Base-by-base conservation (phyloP, 2,329 filamentous ascomycete species). In the Pseudocercospora eumusae region DNA sequence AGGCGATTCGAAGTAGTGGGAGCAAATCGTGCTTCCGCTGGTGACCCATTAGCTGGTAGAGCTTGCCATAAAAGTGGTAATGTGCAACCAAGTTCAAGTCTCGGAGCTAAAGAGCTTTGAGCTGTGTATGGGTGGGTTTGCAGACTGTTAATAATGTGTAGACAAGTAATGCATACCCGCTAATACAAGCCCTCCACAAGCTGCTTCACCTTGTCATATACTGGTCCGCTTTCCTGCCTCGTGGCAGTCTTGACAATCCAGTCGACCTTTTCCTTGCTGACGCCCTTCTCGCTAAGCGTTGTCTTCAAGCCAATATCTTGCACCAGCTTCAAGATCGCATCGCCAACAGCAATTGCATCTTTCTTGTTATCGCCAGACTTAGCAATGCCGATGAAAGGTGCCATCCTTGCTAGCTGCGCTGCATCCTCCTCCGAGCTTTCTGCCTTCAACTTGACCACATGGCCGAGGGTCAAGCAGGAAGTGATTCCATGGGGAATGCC, bases 401-500 rank as follows among this genome's bases (percentile, higher is more conserved):
- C 65, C 57, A 81, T 66, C 1, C 81, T 69, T 4, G 78, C 77
- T 47, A 83, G 67, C 67, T 82, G 79, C 60, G 73, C 75, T 10
- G 82, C 82, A 36, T 80, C 78, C 3, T 73, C 74, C 0, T 73
- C 70, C 5, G 79, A 78, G 10, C 71, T 72, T 49, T 74, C 64
- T 0, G 82, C 80, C 65, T 84, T 84, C 20, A 85, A 71, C 70
- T 81, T 82, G 3, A 84, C 78, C 0, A 85, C 83, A 59, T 82
- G 80, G 0, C 81, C 81, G 0, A 86, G 75, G 0, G 82, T 84
- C 52, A 86, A 68, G 66, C 83, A 84, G 1, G 77, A 81, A 0
- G 83, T 86, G 50, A 84, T 79, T 0, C 83, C 83, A 64, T 86
- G 83, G 0, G 83, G 83, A 42, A 86, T 85, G 0, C 75, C 70